These are phyloP conservation scores for Copromyces sp. DNA, from an alignment of 495 filamentous ascomycete species.

Conservation along the genomic window DNA sequence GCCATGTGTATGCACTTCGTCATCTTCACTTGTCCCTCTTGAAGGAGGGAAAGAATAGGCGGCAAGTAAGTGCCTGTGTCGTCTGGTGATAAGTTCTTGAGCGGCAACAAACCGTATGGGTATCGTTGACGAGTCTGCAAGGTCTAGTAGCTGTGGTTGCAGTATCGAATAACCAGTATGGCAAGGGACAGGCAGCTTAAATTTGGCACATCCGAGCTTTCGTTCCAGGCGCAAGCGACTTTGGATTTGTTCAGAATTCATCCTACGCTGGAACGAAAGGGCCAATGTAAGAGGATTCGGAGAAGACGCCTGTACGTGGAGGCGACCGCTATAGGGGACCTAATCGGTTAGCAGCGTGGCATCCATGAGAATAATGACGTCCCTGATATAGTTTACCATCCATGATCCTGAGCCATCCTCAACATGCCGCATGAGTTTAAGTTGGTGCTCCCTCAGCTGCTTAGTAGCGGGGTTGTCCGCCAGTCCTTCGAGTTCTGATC, in stretches of 20 bases:
- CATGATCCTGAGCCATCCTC: not conserved
- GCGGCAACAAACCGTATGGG: not conserved
- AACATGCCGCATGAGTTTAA: not conserved
- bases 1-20: not conserved
- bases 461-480: conserved; percentile 1
- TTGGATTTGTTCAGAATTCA: not conserved
- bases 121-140: not conserved
- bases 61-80: not conserved
- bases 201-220: not conserved
- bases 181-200: not conserved
- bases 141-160: not conserved
- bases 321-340: not conserved
- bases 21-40: not conserved
- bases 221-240: not conserved
- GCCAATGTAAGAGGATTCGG: not conserved
- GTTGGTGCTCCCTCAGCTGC: not conserved
- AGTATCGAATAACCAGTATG: not conserved
- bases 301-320: not conserved
- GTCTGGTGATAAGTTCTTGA: not conserved
- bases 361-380: conserved; percentile 2
- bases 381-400: not conserved
- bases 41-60: not conserved
- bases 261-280: not conserved
- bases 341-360: conserved; percentile 6
- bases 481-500: conserved; percentile 4